Conservation (phyloP, 1,284 basidiomycete species). For the Melampsora larici-populina region DNA sequence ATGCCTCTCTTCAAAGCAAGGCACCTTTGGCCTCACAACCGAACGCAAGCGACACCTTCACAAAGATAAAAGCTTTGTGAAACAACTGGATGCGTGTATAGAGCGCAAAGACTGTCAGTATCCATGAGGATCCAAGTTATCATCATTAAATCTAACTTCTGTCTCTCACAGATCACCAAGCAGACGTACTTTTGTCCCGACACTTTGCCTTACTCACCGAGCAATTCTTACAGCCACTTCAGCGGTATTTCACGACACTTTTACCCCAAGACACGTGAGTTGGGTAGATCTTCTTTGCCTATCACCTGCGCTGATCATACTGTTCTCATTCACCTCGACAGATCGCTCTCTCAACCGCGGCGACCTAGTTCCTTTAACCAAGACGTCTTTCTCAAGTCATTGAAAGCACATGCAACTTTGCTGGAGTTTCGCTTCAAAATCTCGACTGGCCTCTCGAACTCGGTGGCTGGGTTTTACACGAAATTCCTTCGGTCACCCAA, state of each 20-base stretch:
- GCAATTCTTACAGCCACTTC: constrained; percentile 81
- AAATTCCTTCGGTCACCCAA: constrained; percentile 18
- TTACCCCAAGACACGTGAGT: constrained; percentile 60
- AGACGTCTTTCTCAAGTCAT: constrained; percentile 71
- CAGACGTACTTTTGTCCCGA: constrained; percentile 66
- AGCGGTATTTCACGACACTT: constrained; percentile 85
- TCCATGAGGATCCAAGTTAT: not conserved
- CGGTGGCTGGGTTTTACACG: constrained; percentile 28
- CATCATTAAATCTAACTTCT: not conserved
- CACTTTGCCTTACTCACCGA: constrained; percentile 87
- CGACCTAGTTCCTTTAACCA: constrained; percentile 57
- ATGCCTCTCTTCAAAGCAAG: constrained; percentile 58
- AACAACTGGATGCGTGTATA: constrained; percentile 14
- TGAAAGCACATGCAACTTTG: constrained; percentile 68
- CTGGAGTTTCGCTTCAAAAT: constrained; percentile 48
- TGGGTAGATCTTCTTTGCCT: not conserved
- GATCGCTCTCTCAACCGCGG: not conserved
- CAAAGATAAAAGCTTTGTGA: constrained; percentile 32
- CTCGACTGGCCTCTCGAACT: not conserved
- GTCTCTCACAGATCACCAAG: constrained; percentile 56
- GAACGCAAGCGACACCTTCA: constrained; percentile 34
- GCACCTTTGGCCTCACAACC: constrained; percentile 21
- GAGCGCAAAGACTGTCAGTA: constrained; percentile 36
- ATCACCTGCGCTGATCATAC: constrained; percentile 60
- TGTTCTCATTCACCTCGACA: constrained; percentile 59